Base-by-base conservation (phyloP, 139 green algal genomes). In the Chlorella sp. region DNA sequence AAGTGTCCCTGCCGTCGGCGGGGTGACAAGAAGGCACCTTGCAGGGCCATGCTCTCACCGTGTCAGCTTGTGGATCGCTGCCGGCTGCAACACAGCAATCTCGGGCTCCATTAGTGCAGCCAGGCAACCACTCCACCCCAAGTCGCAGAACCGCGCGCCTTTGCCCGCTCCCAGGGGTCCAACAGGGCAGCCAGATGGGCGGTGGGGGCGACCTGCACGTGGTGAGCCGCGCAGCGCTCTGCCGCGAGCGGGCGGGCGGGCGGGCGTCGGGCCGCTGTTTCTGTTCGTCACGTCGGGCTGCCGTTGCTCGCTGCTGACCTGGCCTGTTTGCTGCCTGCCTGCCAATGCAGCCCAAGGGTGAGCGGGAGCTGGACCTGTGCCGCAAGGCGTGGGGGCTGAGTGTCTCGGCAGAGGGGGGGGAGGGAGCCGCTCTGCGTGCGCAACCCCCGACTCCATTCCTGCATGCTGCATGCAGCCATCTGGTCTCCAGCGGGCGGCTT, bases 401-500 rank as follows among this genome's bases (percentile, higher is more conserved):
- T n/a, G n/a, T n/a, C n/a, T n/a, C n/a, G n/a, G n/a, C n/a, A n/a
- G n/a, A n/a, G n/a, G n/a, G n/a, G n/a, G n/a, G n/a, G n/a, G n/a
- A n/a, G n/a, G n/a, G n/a, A n/a, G n/a, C n/a, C n/a, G n/a, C n/a
- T n/a, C n/a, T n/a, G n/a, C n/a, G 25, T 14, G 8, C 41, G 5
- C 41, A 56, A 23, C 11, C 41, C 9, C 5, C 43, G 8, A 29
- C 23, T 36, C 3, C 41, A 21, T 12, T 40, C 2, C 11, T 5
- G 0, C 23, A 5, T 21, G 21, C n/a, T n/a, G n/a, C 17, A 23
- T 79, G 56, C 71, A 81, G 76, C 58, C 41, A 73, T 86, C 43
- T 86, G 81, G 81, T 86, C 81, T 7, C 81, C 81, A 4, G 60
- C 81, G 21, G 81, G 81, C 29, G 81, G 81, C 48, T 86, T 80